Evolutionary conservation across 2,329 filamentous ascomycete species (phyloP).

Genomic region (Botrytis tulipae): DNA sequence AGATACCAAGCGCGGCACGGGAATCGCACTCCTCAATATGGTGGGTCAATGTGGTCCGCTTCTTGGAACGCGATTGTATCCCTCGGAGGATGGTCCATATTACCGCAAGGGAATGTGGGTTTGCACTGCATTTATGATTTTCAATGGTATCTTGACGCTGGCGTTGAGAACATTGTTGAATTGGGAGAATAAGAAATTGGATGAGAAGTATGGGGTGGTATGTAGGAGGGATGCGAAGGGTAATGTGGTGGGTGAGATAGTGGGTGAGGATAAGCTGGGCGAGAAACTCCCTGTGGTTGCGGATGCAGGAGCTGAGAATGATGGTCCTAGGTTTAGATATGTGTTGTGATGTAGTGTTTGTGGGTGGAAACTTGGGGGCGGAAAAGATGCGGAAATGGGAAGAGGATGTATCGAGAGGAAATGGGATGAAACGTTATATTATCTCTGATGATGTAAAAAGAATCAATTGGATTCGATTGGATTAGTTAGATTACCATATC

Average conservation of each 20-base stretch:
- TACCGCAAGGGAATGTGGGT: slow-evolving; percentile 56
- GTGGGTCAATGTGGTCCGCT: slow-evolving; percentile 65
- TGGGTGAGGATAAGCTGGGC: neutral
- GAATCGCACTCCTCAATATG: slow-evolving; percentile 65
- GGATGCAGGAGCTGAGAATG: slow-evolving; percentile 31
- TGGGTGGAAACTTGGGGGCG: neutral
- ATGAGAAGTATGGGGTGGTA: slow-evolving; percentile 41
- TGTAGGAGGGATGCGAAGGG: slow-evolving; percentile 18
- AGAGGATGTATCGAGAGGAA: neutral
- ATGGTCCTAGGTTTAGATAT: slow-evolving; percentile 33
- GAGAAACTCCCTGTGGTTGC: neutral
- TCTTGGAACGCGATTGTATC: slow-evolving; percentile 63
- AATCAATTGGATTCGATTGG: neutral
- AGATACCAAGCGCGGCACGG: slow-evolving; percentile 64
- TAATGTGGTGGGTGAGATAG: slow-evolving; percentile 3
- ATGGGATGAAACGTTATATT: neutral
- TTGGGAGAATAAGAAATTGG: slow-evolving; percentile 60
- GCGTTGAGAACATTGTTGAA: slow-evolving; percentile 52
- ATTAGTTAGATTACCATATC: neutral
- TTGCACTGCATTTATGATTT: slow-evolving; percentile 60
- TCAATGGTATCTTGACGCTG: slow-evolving; percentile 56
- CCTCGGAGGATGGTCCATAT: slow-evolving; percentile 47
- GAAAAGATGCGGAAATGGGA: neutral
- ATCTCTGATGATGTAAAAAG: neutral
- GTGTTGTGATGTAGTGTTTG: slow-evolving; percentile 26